Evolutionary conservation across 108 stramenopile species (phyloP).

Genomic region (Cylindrotheca closterium): DNA sequence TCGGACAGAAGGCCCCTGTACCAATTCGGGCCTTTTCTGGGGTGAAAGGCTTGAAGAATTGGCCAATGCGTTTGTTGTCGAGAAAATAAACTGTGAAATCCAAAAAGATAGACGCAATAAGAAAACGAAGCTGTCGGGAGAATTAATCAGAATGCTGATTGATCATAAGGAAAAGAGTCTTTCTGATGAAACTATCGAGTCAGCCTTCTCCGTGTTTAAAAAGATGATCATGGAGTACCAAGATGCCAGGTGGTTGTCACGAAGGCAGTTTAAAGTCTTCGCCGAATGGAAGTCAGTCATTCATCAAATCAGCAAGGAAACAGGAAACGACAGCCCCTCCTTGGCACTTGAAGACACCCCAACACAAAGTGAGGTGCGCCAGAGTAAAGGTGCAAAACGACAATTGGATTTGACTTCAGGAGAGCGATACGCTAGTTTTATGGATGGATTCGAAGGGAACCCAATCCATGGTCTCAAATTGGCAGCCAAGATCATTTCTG

Average conservation of each 20-base stretch:
- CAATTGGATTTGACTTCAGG: not conserved
- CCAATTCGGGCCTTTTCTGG: constrained; percentile 44
- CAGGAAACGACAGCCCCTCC: too few relatives aligned
- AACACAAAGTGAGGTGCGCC: constrained; percentile 40
- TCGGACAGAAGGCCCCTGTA: constrained; percentile 51
- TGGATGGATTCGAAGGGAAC: constrained; percentile 58
- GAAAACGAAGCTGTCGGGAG: constrained; percentile 3
- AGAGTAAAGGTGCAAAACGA: not conserved
- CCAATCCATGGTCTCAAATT: constrained; percentile 37
- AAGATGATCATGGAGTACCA: too few relatives aligned
- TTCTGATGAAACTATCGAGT: too few relatives aligned
- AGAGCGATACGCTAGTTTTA: too few relatives aligned
- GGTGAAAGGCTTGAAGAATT: constrained; percentile 58
- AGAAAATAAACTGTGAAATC: constrained; percentile 33
- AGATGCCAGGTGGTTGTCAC: constrained; percentile 31
- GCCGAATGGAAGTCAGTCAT: constrained; percentile 24
- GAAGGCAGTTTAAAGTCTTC: constrained; percentile 12
- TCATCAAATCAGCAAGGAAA: too few relatives aligned
- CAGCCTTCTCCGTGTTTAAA: too few relatives aligned
- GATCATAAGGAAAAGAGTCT: too few relatives aligned
- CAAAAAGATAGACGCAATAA: constrained; percentile 13
- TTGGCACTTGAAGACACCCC: constrained; percentile 37
- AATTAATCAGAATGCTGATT: constrained; percentile 4
- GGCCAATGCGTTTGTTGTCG: constrained; percentile 49
- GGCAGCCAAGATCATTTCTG: constrained; percentile 45